Percentiles rank a stretch among this genome's conserved stretches.
phyloP scores from a whole-genome alignment of 257 asterid genomes.

The Gardenia jasminoides region DNA sequence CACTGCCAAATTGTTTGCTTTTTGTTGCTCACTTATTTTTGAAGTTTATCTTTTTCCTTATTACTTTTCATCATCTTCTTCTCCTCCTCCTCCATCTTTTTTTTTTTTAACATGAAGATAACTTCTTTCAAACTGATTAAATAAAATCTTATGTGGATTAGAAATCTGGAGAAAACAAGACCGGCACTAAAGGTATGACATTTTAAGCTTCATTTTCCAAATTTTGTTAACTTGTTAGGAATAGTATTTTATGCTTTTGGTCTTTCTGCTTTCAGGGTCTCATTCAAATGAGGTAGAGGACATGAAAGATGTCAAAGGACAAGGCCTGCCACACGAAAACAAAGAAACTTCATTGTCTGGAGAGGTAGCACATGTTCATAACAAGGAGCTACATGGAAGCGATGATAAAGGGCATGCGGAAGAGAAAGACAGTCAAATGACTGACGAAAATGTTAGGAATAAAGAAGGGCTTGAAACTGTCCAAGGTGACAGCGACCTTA shows the following conservation, averaged over 20 bases:
- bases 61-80: too few relatives aligned
- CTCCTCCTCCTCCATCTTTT: too few relatives aligned
- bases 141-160: neutral
- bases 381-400: slow-evolving; percentile 39
- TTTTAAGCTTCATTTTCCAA: slow-evolving; percentile 7
- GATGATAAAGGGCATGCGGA: slow-evolving; percentile 27
- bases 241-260: neutral
- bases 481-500: slow-evolving; percentile 33
- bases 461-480: slow-evolving; percentile 36
- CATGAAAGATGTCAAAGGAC: slow-evolving; percentile 34
- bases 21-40: too few relatives aligned
- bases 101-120: too few relatives aligned
- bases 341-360: slow-evolving; percentile 44
- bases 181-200: slow-evolving; percentile 47
- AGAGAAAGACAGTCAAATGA: slow-evolving; percentile 38
- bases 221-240: neutral
- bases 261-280: slow-evolving; percentile 19
- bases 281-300: slow-evolving; percentile 38
- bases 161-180: slow-evolving; percentile 58
- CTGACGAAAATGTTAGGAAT: slow-evolving; percentile 38
- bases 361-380: slow-evolving; percentile 36
- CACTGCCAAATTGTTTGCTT: too few relatives aligned
- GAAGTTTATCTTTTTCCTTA: too few relatives aligned
- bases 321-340: slow-evolving; percentile 39
- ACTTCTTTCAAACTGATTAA: slow-evolving; percentile 1